These are phyloP conservation scores for Pyrenochaeta sp. DNA, from an alignment of 2,329 filamentous ascomycete genomes.

Conservation along the genomic window DNA sequence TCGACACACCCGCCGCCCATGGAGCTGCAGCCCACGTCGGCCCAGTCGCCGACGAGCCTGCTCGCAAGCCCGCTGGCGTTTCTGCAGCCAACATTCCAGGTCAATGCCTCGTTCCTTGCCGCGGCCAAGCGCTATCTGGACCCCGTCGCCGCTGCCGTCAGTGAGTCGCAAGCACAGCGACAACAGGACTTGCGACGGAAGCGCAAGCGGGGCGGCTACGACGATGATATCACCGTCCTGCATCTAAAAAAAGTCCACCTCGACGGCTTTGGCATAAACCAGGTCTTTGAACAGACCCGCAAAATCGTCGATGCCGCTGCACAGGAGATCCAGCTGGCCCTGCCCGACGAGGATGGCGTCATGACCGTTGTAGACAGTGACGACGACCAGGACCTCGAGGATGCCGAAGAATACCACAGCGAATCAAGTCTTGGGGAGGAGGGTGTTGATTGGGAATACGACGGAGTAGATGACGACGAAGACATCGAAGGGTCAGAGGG, in stretches of 20 bases:
- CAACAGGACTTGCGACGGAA: slow-evolving; percentile 75
- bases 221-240: slow-evolving; percentile 61
- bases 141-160: slow-evolving; percentile 75
- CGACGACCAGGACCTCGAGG: slow-evolving; percentile 44
- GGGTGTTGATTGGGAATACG: slow-evolving; percentile 44
- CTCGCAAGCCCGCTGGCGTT: slow-evolving; percentile 73
- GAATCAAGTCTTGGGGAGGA: slow-evolving; percentile 41
- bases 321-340: slow-evolving; percentile 60
- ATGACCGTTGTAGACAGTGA: slow-evolving; percentile 28
- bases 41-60: slow-evolving; percentile 65
- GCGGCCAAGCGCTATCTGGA: slow-evolving; percentile 84
- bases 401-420: slow-evolving; percentile 37
- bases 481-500: slow-evolving; percentile 36
- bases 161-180: slow-evolving; percentile 73
- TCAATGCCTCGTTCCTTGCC: slow-evolving; percentile 74
- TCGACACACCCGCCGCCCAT: slow-evolving; percentile 46
- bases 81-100: slow-evolving; percentile 72
- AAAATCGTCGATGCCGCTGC: slow-evolving; percentile 76
- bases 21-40: slow-evolving; percentile 36
- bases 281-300: slow-evolving; percentile 93
- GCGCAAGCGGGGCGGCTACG: slow-evolving; percentile 70
- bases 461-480: slow-evolving; percentile 41
- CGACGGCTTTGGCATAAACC: slow-evolving; percentile 84
- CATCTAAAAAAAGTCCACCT: slow-evolving; percentile 84
- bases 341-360: slow-evolving; percentile 43